These are phyloP conservation scores for Yarrowia phangngaensis DNA, from an alignment of 805 yeast genomes.

Conservation along the genomic window DNA sequence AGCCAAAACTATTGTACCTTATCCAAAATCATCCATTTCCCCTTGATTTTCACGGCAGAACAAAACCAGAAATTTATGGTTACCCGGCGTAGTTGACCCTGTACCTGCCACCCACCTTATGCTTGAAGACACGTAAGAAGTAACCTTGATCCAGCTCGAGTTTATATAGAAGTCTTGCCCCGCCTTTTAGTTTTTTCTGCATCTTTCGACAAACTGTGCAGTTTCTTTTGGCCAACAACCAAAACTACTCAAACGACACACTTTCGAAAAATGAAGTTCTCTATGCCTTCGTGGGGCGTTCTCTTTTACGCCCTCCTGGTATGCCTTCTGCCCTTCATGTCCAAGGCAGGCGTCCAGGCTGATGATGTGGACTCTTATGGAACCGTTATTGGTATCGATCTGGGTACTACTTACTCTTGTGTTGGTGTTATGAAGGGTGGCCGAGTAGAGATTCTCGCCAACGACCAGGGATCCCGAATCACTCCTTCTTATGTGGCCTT, in stretches of 20 bases:
- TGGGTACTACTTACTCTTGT: slow-evolving; percentile 97
- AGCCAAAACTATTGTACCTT: no score
- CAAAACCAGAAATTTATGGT: no score
- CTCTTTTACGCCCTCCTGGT: slow-evolving; percentile 39
- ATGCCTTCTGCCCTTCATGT: slow-evolving; percentile 39
- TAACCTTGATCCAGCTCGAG: slow-evolving; percentile 25
- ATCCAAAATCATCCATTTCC: no score
- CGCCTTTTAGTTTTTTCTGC: slow-evolving; percentile 5
- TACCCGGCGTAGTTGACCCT: slow-evolving; percentile 20
- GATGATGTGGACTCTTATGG: slow-evolving; percentile 44
- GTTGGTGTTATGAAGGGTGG: slow-evolving; percentile 85
- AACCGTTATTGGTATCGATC: slow-evolving; percentile 83
- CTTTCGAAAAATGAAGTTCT: slow-evolving; percentile 23
- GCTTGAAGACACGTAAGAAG: slow-evolving; percentile 25
- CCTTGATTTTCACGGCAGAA: no score
- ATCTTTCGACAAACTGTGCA: slow-evolving; percentile 24
- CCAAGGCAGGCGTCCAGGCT: slow-evolving; percentile 33
- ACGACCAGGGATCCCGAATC: slow-evolving; percentile 96
- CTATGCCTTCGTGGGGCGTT: slow-evolving; percentile 35
- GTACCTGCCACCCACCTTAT: slow-evolving; percentile 19
- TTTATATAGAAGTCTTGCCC: slow-evolving; percentile 22
- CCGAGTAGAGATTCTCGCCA: slow-evolving; percentile 87
- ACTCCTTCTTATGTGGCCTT: slow-evolving; percentile 94
- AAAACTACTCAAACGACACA: slow-evolving; percentile 9
- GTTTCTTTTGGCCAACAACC: slow-evolving; percentile 1